Evolutionary conservation across 2,329 filamentous ascomycete species (phyloP).

Genomic region (Venturia asperata): DNA sequence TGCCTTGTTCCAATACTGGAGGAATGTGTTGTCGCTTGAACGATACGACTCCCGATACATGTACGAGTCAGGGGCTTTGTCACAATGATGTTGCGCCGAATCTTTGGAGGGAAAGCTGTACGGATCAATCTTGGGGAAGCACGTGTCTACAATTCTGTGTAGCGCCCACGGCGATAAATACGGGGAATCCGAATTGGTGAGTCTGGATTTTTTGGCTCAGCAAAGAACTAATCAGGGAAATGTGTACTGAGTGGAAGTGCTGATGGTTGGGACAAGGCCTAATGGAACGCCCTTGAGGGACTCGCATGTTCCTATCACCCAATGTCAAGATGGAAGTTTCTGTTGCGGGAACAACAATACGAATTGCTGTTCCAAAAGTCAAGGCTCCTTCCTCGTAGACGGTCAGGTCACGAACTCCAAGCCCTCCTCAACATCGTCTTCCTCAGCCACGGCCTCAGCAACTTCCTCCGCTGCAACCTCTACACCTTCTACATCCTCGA

Average conservation of each 20-base stretch:
- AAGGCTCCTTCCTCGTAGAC: background rate
- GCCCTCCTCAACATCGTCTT: background rate
- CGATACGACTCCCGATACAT: constrained; percentile 1
- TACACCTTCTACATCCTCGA: background rate
- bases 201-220: background rate
- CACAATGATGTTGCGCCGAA: constrained; percentile 6
- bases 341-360: constrained; percentile 1
- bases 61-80: background rate
- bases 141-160: constrained; percentile 3
- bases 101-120: constrained; percentile 10
- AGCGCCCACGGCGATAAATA: background rate
- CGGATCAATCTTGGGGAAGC: background rate
- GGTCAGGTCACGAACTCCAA: background rate
- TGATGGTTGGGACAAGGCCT: background rate
- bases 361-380: background rate
- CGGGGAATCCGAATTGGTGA: constrained; percentile 7
- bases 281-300: background rate
- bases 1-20: background rate
- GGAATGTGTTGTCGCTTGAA: constrained; percentile 9
- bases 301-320: background rate
- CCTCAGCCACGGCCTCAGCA: background rate
- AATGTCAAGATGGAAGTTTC: constrained; percentile 4
- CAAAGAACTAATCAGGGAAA: too few relatives aligned
- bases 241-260: background rate
- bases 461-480: background rate